Percentiles rank a stretch among this genome's conserved stretches.
These are phyloP conservation scores for Huntiella decipiens DNA, from an alignment of 2,329 filamentous ascomycete species.

Conservation along the genomic window DNA sequence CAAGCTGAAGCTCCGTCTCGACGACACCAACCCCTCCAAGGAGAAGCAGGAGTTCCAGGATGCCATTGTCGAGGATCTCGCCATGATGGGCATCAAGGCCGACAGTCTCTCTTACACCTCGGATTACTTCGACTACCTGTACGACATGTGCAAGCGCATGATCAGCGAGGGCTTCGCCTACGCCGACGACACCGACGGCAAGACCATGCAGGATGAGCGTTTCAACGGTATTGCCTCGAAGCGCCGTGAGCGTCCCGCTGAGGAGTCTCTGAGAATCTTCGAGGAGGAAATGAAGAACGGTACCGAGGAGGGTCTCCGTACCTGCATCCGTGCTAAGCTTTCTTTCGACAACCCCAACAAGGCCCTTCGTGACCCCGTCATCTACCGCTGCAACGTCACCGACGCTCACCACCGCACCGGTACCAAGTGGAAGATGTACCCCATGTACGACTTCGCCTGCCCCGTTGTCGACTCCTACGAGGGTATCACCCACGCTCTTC, in stretches of 20 bases:
- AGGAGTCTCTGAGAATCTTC: conserved; percentile 73
- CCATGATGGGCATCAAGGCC: conserved; percentile 77
- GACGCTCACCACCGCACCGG: conserved; percentile 59
- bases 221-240: conserved; percentile 68
- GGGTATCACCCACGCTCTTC: conserved; percentile 65
- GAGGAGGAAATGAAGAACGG: conserved; percentile 86
- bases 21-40: conserved; percentile 94
- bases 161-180: conserved; percentile 81
- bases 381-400: conserved; percentile 74
- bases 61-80: conserved; percentile 77
- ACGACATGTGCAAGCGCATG: conserved; percentile 65
- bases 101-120: conserved; percentile 78
- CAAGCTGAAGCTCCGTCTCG: conserved; percentile 77
- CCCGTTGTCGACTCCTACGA: conserved; percentile 65
- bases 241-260: conserved; percentile 56
- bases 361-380: conserved; percentile 87
- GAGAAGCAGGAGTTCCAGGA: conserved; percentile 96
- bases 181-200: conserved; percentile 81
- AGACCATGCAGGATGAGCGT: conserved; percentile 71
- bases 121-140: conserved; percentile 87
- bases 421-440: conserved; percentile 66
- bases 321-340: conserved; percentile 92
- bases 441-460: conserved; percentile 73
- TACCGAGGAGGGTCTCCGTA: conserved; percentile 55
- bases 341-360: conserved; percentile 86